These are phyloP conservation scores for Infundibulicybe gibba DNA, from an alignment of 768 basidiomycete genomes.

Conservation along the genomic window DNA sequence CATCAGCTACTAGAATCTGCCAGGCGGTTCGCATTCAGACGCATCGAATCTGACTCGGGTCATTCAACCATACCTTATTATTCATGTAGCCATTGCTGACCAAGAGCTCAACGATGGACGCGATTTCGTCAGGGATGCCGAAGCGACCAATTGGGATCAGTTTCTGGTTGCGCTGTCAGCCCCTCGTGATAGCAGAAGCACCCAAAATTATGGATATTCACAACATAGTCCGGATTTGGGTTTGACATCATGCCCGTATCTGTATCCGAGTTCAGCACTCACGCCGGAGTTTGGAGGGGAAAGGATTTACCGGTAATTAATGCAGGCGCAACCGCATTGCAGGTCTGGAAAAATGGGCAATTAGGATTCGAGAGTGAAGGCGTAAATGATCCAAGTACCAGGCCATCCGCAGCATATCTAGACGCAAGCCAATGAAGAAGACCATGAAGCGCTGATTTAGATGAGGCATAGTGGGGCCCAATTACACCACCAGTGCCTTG, in stretches of 20 bases:
- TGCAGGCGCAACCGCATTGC: slow-evolving; percentile 51
- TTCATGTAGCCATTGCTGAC: slow-evolving; percentile 53
- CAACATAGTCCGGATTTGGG: slow-evolving; percentile 28
- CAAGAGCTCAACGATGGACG: slow-evolving; percentile 46
- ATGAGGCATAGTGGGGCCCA: slow-evolving; percentile 55
- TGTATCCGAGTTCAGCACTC: slow-evolving; percentile 6
- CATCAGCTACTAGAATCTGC: slow-evolving; percentile 45
- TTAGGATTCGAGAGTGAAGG: neutral
- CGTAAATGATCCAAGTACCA: slow-evolving; percentile 22
- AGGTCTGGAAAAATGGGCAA: slow-evolving; percentile 27
- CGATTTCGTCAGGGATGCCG: slow-evolving; percentile 47
- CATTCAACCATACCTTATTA: slow-evolving; percentile 43
- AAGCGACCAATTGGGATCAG: slow-evolving; percentile 49
- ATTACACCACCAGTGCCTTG: slow-evolving; percentile 46
- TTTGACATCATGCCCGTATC: slow-evolving; percentile 48
- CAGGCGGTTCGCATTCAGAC: neutral
- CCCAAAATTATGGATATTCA: slow-evolving; percentile 8
- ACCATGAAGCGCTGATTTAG: slow-evolving; percentile 52
- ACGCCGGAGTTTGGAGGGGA: neutral
- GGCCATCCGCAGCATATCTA: slow-evolving; percentile 45
- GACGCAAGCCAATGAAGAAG: slow-evolving; percentile 52
- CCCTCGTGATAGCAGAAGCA: too few species aligned
- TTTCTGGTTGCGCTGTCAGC: slow-evolving; percentile 19
- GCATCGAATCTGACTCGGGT: neutral
- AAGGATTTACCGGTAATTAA: slow-evolving; percentile 36